Evolutionary conservation across 306 rosid genomes (phyloP).

Genomic region (Trifolium pratense): DNA sequence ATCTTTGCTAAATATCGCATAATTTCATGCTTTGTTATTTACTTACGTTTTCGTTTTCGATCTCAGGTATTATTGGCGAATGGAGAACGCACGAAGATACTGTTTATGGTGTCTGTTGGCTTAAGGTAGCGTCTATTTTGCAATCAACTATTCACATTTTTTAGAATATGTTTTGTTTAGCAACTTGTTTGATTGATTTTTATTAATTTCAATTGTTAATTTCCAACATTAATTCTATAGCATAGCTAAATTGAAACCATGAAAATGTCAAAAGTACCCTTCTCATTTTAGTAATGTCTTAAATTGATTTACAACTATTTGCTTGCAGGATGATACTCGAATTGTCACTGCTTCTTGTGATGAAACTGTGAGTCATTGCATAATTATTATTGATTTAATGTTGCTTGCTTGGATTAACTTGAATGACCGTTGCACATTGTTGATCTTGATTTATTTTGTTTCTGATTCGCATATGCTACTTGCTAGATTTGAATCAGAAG

Average conservation of each 20-base stretch:
- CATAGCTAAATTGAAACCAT: too few relatives aligned
- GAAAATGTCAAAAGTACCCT: too few relatives aligned
- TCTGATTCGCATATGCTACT: neutral
- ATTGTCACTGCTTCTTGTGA: conserved; percentile 93
- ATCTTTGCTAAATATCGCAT: neutral
- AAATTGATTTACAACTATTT: conserved; percentile 19
- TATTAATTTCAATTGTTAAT: neutral
- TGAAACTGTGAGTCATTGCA: conserved; percentile 74
- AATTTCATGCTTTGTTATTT: neutral
- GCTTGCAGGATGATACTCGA: conserved; percentile 81
- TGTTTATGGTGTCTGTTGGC: conserved; percentile 84
- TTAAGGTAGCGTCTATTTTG: too few relatives aligned
- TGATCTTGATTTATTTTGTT: neutral
- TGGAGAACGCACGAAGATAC: conserved; percentile 86
- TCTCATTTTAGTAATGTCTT: neutral
- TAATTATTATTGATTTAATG: neutral
- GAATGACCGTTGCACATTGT: neutral
- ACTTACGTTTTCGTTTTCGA: neutral
- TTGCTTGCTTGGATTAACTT: neutral
- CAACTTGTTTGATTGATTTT: conserved; percentile 2
- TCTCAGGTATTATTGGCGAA: conserved; percentile 42
- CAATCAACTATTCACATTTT: too few relatives aligned
- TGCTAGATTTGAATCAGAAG: neutral
- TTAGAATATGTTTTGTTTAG: too few relatives aligned
- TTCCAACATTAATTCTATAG: too few relatives aligned